Percentiles rank a stretch among this genome's conserved stretches.
These are phyloP conservation scores for Phlyctochytrium planicorne DNA, from an alignment of 192 early-diverging fungal genomes.

Conservation along the genomic window DNA sequence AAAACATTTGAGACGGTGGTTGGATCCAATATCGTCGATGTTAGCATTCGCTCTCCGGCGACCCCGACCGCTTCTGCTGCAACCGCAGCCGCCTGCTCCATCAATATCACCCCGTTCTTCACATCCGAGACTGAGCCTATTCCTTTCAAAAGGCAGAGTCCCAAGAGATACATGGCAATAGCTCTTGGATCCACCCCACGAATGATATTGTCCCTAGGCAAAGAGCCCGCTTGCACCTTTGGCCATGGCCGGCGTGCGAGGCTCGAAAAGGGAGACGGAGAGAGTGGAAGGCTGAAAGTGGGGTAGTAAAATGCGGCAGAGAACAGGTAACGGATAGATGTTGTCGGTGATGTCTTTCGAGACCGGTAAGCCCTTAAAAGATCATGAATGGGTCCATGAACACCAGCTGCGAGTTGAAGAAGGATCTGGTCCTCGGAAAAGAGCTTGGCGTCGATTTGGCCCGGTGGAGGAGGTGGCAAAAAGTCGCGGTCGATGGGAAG, in stretches of 20 bases:
- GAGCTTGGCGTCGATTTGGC: neutral
- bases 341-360: neutral
- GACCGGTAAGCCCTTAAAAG: neutral
- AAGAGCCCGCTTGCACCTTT: neutral
- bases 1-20: too few species aligned
- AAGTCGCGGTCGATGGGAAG: neutral
- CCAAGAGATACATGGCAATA: neutral
- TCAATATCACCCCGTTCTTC: neutral
- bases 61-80: neutral
- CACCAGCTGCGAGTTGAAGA: neutral
- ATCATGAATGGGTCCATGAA: neutral
- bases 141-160: neutral
- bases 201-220: neutral
- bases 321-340: neutral
- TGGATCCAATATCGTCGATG: neutral
- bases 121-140: neutral
- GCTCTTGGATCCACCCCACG: neutral
- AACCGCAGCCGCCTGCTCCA: neutral
- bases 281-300: neutral
- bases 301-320: neutral
- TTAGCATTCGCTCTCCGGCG: neutral
- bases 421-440: neutral
- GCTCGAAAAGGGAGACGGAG: neutral
- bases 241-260: neutral
- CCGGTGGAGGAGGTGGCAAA: neutral